phyloP scores from a whole-genome alignment of 768 basidiomycete genomes.

The Rhodocollybia butyracea region DNA sequence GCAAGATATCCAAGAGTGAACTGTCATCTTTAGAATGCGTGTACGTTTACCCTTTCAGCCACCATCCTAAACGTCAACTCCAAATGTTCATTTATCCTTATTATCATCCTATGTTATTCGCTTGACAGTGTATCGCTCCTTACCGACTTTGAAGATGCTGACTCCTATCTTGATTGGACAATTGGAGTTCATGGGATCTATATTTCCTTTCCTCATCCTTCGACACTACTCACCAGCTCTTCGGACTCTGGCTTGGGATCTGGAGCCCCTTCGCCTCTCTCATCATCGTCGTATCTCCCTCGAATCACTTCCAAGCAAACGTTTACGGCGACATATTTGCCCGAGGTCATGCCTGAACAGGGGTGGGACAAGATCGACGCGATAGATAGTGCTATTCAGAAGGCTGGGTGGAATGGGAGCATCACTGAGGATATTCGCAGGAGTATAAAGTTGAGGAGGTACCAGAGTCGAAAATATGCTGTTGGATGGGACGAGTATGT shows the following conservation, averaged over 20 bases:
- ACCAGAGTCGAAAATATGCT: slow-evolving; percentile 70
- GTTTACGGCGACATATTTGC: slow-evolving; percentile 88
- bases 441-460: slow-evolving; percentile 72
- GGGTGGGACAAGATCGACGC: slow-evolving; percentile 93
- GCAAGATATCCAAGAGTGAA: slow-evolving; percentile 72
- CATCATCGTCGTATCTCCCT: slow-evolving; percentile 59
- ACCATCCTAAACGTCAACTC: neutral
- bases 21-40: slow-evolving; percentile 81
- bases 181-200: slow-evolving; percentile 90
- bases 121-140: slow-evolving; percentile 78
- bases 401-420: slow-evolving; percentile 84
- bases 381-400: slow-evolving; percentile 86
- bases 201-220: slow-evolving; percentile 83
- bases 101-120: neutral
- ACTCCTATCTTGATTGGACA: slow-evolving; percentile 89
- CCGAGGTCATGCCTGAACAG: slow-evolving; percentile 89
- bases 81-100: neutral
- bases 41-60: slow-evolving; percentile 43
- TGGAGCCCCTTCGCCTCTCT: slow-evolving; percentile 65
- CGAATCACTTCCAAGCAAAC: slow-evolving; percentile 51
- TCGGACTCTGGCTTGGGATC: no score
- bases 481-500: slow-evolving; percentile 77
- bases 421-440: slow-evolving; percentile 82
- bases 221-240: slow-evolving; percentile 48
- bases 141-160: slow-evolving; percentile 86